Percentiles rank a stretch among this genome's conserved stretches.
Conservation (phyloP, 2,329 filamentous ascomycete species). For the Apiospora rasikravindrae region DNA sequence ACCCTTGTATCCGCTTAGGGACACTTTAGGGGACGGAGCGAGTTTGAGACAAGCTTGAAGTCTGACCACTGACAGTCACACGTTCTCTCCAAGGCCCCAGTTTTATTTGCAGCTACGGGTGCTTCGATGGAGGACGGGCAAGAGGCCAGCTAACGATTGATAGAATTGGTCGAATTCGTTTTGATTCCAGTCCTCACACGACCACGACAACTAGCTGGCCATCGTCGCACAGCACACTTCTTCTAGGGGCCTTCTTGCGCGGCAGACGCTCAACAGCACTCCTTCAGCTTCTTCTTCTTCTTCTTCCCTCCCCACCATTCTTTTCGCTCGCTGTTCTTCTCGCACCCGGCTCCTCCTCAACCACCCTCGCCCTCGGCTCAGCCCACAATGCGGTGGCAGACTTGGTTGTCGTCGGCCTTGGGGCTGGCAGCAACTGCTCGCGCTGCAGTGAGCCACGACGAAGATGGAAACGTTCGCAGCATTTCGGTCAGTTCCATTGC, state of each 20-base stretch:
- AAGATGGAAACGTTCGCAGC: constrained; percentile 60
- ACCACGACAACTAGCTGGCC: constrained; percentile 14
- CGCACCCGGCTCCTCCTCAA: not conserved
- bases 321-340: not conserved
- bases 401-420: constrained; percentile 39
- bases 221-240: constrained; percentile 18
- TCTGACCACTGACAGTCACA: constrained; percentile 9
- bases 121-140: constrained; percentile 7
- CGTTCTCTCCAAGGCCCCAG: not conserved
- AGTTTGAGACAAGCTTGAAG: constrained; percentile 4
- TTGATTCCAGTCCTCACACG: constrained; percentile 11
- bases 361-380: constrained; percentile 20
- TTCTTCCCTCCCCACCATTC: not conserved
- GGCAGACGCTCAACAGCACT: constrained; percentile 3
- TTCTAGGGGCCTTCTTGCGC: constrained; percentile 10
- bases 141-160: constrained; percentile 20
- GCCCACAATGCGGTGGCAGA: constrained; percentile 37
- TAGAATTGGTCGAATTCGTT: constrained; percentile 12
- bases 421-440: constrained; percentile 45
- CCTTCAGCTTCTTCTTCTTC: not conserved
- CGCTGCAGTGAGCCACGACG: constrained; percentile 50
- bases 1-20: not conserved
- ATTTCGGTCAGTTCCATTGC: constrained; percentile 61
- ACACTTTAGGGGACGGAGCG: not conserved
- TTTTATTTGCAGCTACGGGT: constrained; percentile 14